Percentiles rank a stretch among this genome's conserved stretches.
These are phyloP conservation scores for Leersia perrieri DNA, from an alignment of 176 grass and related monocot genomes.

Conservation along the genomic window DNA sequence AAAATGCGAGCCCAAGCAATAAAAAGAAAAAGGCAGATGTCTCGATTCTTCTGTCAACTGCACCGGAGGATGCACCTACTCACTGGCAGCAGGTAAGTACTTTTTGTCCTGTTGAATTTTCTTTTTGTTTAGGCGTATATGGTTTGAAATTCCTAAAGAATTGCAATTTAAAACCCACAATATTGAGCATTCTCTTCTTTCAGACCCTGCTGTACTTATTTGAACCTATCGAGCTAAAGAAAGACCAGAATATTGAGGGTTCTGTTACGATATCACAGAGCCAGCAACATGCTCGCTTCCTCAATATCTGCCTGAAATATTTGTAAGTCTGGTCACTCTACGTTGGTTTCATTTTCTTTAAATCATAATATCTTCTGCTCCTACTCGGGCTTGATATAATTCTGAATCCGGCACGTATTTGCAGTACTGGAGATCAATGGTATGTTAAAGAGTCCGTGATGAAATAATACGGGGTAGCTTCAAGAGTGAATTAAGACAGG, in stretches of 20 bases:
- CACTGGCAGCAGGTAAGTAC: slow-evolving; percentile 93
- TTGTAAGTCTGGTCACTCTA: slow-evolving; percentile 52
- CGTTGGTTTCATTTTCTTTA: slow-evolving; percentile 15
- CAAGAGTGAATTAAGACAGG: not conserved
- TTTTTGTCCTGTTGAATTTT: not conserved
- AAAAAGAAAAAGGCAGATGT: slow-evolving; percentile 71
- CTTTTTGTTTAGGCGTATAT: not conserved
- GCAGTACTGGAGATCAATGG: slow-evolving; percentile 73
- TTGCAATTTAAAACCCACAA: slow-evolving; percentile 21
- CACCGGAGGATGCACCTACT: slow-evolving; percentile 86
- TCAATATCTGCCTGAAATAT: slow-evolving; percentile 83
- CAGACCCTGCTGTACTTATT: slow-evolving; percentile 92
- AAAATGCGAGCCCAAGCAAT: slow-evolving; percentile 42
- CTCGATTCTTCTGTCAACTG: slow-evolving; percentile 82
- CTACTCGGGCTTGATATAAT: slow-evolving; percentile 17
- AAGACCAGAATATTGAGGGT: slow-evolving; percentile 92
- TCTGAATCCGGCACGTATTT: not conserved
- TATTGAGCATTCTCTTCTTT: not conserved
- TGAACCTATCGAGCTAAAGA: slow-evolving; percentile 79
- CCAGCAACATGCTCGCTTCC: slow-evolving; percentile 73
- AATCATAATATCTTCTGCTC: not conserved
- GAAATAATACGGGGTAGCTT: slow-evolving; percentile 40
- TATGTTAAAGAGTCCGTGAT: slow-evolving; percentile 84
- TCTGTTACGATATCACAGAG: slow-evolving; percentile 88
- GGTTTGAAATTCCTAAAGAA: not conserved